Base-by-base conservation (phyloP, 371 early-diverging fungal genomes). In the Mucor irregularis region DNA sequence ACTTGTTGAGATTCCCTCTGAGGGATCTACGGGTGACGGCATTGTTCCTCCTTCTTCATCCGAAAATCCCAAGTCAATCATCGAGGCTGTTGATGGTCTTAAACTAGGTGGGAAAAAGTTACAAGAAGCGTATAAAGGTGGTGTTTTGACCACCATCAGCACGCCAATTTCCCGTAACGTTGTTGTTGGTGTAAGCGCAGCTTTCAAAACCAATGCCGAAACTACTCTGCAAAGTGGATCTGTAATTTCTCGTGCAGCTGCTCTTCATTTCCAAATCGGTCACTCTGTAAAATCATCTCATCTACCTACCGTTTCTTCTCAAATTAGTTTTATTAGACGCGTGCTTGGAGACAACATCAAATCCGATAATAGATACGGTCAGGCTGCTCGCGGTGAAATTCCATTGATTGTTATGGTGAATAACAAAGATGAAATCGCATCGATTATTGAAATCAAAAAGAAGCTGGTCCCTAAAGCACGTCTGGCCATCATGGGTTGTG, bases 341-440 rank as follows among this genome's bases (percentile, higher is more conserved):
- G 30, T 71, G 0, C 55, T 88, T 31, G 55, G 63, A 2, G 69
- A 53, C 10, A 68, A 76, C 30, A 28, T 38, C 1, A 47, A 66
- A 7, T 28, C 48, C 0, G 24, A 56, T 17, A 71, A 70, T 42
- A 38, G 64, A 33, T 69, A 73, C 48, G 69, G 62, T 7, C 57
- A 71, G 17, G 88, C 82, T 21, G 78, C 79, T 3, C 64, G 66
- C 9, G 91, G 92, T 30, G 72, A 81, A 29, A 67, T 90, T 6
- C 88, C 90, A 6, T 64, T 86, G 4, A 76, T 87, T 2, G 66
- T 84, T 10, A 58, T 75, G 39, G 81, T 80, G 7, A 54, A 90
- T 29, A 86, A 84, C 65, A 83, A 85, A 51, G 88, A 87, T 66
- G 88, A 89, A 65, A 90, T 90, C 48, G 76, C 85, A 17, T 77